Conservation (phyloP, 495 filamentous ascomycete genomes). For the Aspergillus olivimuriae region DNA sequence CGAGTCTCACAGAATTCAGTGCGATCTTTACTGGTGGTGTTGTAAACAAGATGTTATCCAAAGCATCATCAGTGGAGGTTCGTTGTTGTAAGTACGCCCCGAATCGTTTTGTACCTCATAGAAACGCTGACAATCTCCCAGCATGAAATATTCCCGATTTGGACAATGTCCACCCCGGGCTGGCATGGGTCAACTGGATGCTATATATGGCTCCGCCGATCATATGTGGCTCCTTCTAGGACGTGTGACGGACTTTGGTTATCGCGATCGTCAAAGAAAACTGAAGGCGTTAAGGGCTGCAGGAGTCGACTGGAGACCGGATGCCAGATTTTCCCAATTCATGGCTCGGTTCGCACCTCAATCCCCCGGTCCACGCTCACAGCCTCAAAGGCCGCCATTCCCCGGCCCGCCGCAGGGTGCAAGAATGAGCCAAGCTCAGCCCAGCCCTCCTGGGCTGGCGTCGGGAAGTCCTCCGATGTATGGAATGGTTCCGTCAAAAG, state of each 20-base stretch:
- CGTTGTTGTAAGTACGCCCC: slow-evolving; percentile 62
- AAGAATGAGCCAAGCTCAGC: too few relatives aligned
- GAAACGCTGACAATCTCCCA: slow-evolving; percentile 32
- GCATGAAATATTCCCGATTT: slow-evolving; percentile 75
- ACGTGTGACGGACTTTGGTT: slow-evolving; percentile 74
- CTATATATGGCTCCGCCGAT: slow-evolving; percentile 81
- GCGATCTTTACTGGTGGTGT: slow-evolving; percentile 96
- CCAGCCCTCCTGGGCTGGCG: neutral
- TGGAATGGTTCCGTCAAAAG: slow-evolving; percentile 44
- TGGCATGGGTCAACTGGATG: slow-evolving; percentile 68
- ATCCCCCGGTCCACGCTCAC: too few relatives aligned
- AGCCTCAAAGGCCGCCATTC: too few relatives aligned
- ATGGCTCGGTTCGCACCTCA: slow-evolving; percentile 33
- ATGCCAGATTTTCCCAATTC: slow-evolving; percentile 42
- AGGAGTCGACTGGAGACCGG: slow-evolving; percentile 54
- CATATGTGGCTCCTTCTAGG: slow-evolving; percentile 78
- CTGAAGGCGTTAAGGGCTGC: slow-evolving; percentile 42
- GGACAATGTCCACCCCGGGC: slow-evolving; percentile 79
- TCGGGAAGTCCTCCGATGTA: slow-evolving; percentile 38
- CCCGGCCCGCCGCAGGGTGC: too few relatives aligned
- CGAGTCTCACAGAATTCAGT: slow-evolving; percentile 69
- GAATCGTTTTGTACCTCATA: neutral
- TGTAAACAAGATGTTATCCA: slow-evolving; percentile 89
- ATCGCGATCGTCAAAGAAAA: slow-evolving; percentile 73
- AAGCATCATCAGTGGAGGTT: slow-evolving; percentile 79